Evolutionary conservation across 345 rosid genomes (phyloP), one percentile per base, ranked within the genome.

Genomic region (Moringa oleifera): DNA sequence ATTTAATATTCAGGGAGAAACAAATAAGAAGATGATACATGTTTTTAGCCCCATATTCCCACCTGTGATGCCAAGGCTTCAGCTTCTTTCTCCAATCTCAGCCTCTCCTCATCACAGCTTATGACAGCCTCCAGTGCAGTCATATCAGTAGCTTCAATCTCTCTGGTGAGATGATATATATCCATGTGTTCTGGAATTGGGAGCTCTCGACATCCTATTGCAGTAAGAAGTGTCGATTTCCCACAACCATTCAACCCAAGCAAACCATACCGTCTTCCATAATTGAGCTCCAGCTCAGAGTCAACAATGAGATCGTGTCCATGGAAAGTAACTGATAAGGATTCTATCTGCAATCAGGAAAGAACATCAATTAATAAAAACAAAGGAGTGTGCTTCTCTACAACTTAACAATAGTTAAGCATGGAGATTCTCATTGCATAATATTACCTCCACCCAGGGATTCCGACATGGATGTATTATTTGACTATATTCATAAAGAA

Each of bases 231-330:
- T 0, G 99, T 95, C 22, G 97, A 95, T 75, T 95, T 95, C 9
- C 99, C 99, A 77, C 99, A 91, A 19, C 99, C 99, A 74, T 91
- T 95, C 57, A 95, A 73, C 61, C 99, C 99, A 64, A 95, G 96
- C 45, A 95, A 83, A 20, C 99, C 99, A 68, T 95, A 95, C 24
- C 99, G 97, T 61, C 99, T 83, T 69, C 99, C 99, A 74, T 95
- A 95, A 64, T 95, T 95, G 65, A 95, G 97, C 86, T 91, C 99
- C 82, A 95, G 74, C 66, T 76, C 77, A 23, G 99, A 79, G 77
- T 95, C 99, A 55, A 95, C 94, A 50, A 95, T 85, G 52, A 95
- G 96, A 62, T 95, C 97, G 57, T 95, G 86, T 33, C 99, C 99
- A 50, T 95, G 99, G 60, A 95, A 95, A 51, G 99, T 95, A 20